Evolutionary conservation across 140 eudicot species (phyloP), one percentile per base, ranked within the genome.

Genomic region (Oenanthe javanica): DNA sequence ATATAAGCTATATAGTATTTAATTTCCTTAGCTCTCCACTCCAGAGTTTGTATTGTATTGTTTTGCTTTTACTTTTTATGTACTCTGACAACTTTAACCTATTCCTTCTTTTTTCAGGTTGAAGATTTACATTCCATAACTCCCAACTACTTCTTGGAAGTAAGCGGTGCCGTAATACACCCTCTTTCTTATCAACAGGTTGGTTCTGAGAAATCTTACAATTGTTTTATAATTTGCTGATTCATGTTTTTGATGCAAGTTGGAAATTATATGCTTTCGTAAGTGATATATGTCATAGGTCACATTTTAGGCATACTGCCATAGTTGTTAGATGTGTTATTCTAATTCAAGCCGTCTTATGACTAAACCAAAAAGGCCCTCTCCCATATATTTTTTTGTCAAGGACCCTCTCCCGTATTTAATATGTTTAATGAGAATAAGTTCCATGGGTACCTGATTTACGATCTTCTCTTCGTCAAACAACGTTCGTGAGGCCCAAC

Each of bases 131-230:
- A 95, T 87, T 95, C 96, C 11, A 87, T 95, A 85, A 95, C 99
- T 69, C 99, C 99, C n/a, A 89, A 95, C 83, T 84, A 88, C 90
- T 95, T 92, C 85, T 88, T 95, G 90, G 95, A 94, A 94, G 90
- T 94, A 71, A 92, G 98, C 74, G 97, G 98, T 79, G 97, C 91
- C 0, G 91, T 94, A 76, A 84, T 94, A 76, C 93, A 94, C 77
- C 95, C 98, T 23, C 96, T 95, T 73, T 95, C 97, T 43, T 95
- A 92, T 81, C 97, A 95, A 77, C 99, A 95, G 98, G 98, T 93
- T 82, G 21, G 88, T 83, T 51, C 77, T 59, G 54, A 23, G 45
- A 49, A 48, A 27, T 9, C 10, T 54, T 75, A 23, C 12, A 11
- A 27, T 13, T 19, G 16, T n/a, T 21, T 19, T 51, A 43, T 43